Base-by-base conservation (phyloP, 306 rosid species). In the Malus sieversii region DNA sequence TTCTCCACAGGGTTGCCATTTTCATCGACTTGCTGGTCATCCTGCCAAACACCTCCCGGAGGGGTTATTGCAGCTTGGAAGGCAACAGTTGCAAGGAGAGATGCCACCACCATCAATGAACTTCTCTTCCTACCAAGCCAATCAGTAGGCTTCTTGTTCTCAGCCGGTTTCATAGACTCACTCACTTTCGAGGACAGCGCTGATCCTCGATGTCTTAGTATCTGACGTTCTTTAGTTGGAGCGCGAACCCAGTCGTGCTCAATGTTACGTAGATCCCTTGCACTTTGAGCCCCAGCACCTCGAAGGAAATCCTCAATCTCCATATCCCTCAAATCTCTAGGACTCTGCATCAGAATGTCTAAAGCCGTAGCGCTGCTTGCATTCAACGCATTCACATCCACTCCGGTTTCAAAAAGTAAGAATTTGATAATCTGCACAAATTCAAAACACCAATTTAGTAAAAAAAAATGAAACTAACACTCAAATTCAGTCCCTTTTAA, bases 31-130 rank as follows among this genome's bases (percentile, higher is more conserved):
- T 27, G 18, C 32, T 13, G 29, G 25, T 73, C 70, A 45, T 74
- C 83, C 65, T 83, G 86, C 83, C 83, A 83, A 48, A 83, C 71
- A 6, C 83, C 86, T 27, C 86, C 78, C 0, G 86, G 83, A 6
- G 86, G 86, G 27, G 73, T 82, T 14, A 74, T 12, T 5, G 59
- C 74, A 44, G 85, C 85, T 74, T 78, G 82, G 51, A 82, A 82
- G 69, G 85, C 79, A 19, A 75, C 51, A 5, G 83, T 83, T 59
- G 78, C 86, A 11, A 83, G 38, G 23, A 83, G 70, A 12, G 81
- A 79, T 38, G 82, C 80, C 27, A 79, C 83, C 60, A 79, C 76
- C 86, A 79, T 75, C 19, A 83, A 60, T 10, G 80, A 45, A n/a
- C 71, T 74, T 30, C 68, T 76, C 71, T 75, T 80, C 45, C 80